These are phyloP conservation scores for Blastobotrys malaysiensis DNA, from an alignment of 1,139 yeast genomes.

Conservation along the genomic window DNA sequence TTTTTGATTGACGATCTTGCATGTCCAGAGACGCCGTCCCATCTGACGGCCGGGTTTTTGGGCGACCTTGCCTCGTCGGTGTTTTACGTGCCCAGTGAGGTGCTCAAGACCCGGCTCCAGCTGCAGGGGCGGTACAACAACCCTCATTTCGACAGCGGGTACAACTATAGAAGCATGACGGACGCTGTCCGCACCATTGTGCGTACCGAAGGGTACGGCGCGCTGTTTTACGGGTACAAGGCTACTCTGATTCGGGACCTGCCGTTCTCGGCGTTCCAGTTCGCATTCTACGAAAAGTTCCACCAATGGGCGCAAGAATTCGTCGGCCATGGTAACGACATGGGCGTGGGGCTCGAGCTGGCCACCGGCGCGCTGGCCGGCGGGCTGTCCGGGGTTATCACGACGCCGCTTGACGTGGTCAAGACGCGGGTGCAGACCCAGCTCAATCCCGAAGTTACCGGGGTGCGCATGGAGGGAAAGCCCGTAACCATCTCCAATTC, in stretches of 20 bases:
- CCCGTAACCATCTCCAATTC: conserved; percentile 37
- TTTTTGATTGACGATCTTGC: conserved; percentile 54
- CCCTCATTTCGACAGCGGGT: conserved; percentile 73
- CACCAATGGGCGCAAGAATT: conserved; percentile 33
- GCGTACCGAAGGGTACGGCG: conserved; percentile 62
- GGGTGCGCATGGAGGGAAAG: conserved; percentile 6
- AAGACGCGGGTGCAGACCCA: conserved; percentile 92
- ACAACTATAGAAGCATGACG: conserved; percentile 64
- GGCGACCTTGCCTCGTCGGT: conserved; percentile 89
- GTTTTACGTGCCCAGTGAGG: conserved; percentile 97
- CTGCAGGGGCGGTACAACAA: conserved; percentile 85
- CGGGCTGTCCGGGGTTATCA: conserved; percentile 81
- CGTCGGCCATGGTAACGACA: conserved; percentile 32
- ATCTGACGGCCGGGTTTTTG: conserved; percentile 76
- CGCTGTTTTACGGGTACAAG: conserved; percentile 85
- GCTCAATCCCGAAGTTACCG: conserved; percentile 12
- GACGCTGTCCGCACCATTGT: conserved; percentile 66
- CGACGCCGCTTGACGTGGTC: conserved; percentile 86
- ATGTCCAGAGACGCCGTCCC: conserved; percentile 75
- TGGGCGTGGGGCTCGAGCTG: conserved; percentile 59
- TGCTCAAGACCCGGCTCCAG: conserved; percentile 87
- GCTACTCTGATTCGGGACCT: conserved; percentile 88
- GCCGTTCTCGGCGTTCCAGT: conserved; percentile 92
- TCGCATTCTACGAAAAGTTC: conserved; percentile 90
- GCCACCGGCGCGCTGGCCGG: conserved; percentile 95